Evolutionary conservation across 208 protist genomes (phyloP).

Genomic region (Angomonas deanei): DNA sequence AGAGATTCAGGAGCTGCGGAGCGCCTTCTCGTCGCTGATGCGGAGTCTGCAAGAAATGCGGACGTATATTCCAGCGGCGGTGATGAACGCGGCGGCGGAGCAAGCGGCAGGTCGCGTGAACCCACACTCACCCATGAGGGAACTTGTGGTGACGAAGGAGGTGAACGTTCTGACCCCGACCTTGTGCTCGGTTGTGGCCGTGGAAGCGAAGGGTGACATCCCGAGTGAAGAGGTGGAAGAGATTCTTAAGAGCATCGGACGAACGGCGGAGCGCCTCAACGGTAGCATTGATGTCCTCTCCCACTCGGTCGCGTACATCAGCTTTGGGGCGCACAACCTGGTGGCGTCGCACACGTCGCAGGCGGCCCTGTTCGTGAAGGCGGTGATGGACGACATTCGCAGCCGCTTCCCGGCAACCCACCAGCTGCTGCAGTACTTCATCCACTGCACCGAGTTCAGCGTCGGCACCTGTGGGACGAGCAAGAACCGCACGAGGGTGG

Average conservation of each 20-base stretch:
- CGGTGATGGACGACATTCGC: constrained; percentile 30
- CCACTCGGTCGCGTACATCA: constrained; percentile 45
- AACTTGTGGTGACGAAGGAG: background rate
- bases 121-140: too few relatives aligned
- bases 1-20: background rate
- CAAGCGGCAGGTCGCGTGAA: background rate
- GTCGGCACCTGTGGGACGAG: constrained; percentile 59
- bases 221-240: background rate
- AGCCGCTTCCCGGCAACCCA: constrained; percentile 9
- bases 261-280: constrained; percentile 15
- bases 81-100: background rate
- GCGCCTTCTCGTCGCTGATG: background rate
- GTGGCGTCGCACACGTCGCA: constrained; percentile 52
- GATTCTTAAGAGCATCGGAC: background rate
- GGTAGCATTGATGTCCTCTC: constrained; percentile 55
- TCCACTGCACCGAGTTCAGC: constrained; percentile 55
- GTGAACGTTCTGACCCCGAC: background rate
- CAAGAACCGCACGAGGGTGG: constrained; percentile 31
- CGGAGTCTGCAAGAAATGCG: background rate
- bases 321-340: constrained; percentile 58
- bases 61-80: background rate
- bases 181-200: background rate
- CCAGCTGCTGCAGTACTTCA: constrained; percentile 43
- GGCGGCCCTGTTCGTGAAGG: constrained; percentile 53
- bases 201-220: background rate